Base-by-base conservation (phyloP, 1,284 basidiomycete species). In the Austroboletus olivaceoglutinosus region DNA sequence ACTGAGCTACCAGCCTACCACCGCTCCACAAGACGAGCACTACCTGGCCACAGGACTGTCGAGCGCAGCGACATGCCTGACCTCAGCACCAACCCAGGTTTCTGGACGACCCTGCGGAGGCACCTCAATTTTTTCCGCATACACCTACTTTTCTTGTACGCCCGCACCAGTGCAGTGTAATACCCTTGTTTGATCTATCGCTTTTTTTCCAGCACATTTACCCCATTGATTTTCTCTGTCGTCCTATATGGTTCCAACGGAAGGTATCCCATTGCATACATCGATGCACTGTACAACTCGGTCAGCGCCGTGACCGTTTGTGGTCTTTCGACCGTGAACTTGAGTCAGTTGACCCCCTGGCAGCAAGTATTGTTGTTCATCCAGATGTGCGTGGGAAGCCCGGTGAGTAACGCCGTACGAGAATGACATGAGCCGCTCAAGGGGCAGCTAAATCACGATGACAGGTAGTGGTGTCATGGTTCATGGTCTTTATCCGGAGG, bases 261-360 rank as follows among this genome's bases (percentile, higher is more conserved):
- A 40, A 67, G 72, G 48, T 78, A 76, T 58, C 80, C 76, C 43
- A 76, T 90, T 43, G 59, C 76, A 34, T 91, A 89, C 67, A 78
- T 91, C 63, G 90, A 93, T 62, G 75, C 83, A 12, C 76, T 93
- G 39, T 93, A 83, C 72, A 78, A 80, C 60, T 89, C 82, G 54
- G 78, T 91, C 62, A 89, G 84, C 65, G 83, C 88, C 10, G 83
- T 91, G 74, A 84, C 85, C 4, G 86, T 91, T 51, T 90, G 87
- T 58, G 90, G 91, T 13, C 74, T 93, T 23, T 76, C 80, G 38
- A 85, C 89, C 6, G 73, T 91, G 57, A 83, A 93, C 66, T 68
- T 93, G 59, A 90, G 86, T 62, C 72, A 74, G 40, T 70, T 90
- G 60, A 93, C 89, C 1, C 70, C 72, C 42, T 89, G 83, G 73